Base-by-base conservation (phyloP, 2,329 filamentous ascomycete species). In the Dactylellina leptospora region DNA sequence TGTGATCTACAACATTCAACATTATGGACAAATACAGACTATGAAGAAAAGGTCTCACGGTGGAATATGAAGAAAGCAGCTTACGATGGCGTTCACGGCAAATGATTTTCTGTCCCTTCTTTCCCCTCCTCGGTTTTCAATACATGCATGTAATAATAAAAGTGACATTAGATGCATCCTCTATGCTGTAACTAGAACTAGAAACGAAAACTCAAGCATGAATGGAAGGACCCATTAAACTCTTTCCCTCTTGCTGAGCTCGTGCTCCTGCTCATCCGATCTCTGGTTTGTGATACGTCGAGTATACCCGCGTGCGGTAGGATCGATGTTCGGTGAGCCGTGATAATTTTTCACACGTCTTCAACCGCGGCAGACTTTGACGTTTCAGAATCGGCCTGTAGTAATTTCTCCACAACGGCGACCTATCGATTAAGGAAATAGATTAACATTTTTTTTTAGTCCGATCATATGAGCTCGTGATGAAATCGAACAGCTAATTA, bases 401-500 rank as follows among this genome's bases (percentile, higher is more conserved):
- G 51, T n/a, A 72, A 23, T 22, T 64, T 53, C 38, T 72, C 59
- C 36, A 72, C 68, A 36, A 28, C 54, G 23, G 68, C 56, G 28
- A 72, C 59, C 68, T 72, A 45, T 25, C 44, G 30, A 50, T 20
- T 25, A 30, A 28, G n/a, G n/a, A n/a, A n/a, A n/a, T n/a, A n/a
- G n/a, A n/a, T n/a, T n/a, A n/a, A n/a, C n/a, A n/a, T n/a, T n/a
- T n/a, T n/a, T n/a, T n/a, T n/a, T n/a, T n/a, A n/a, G n/a, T n/a
- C n/a, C n/a, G n/a, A n/a, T n/a, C n/a, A n/a, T n/a, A n/a, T n/a
- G n/a, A n/a, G n/a, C n/a, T n/a, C n/a, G n/a, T n/a, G n/a, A n/a
- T n/a, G n/a, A n/a, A n/a, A n/a, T n/a, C n/a, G n/a, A n/a, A n/a
- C n/a, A n/a, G n/a, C n/a, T n/a, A n/a, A n/a, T n/a, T n/a, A n/a